Percentiles rank a stretch among this genome's conserved stretches.
These are phyloP conservation scores for Ganoderma sp. DNA, from an alignment of 1,284 basidiomycete genomes.

Conservation along the genomic window DNA sequence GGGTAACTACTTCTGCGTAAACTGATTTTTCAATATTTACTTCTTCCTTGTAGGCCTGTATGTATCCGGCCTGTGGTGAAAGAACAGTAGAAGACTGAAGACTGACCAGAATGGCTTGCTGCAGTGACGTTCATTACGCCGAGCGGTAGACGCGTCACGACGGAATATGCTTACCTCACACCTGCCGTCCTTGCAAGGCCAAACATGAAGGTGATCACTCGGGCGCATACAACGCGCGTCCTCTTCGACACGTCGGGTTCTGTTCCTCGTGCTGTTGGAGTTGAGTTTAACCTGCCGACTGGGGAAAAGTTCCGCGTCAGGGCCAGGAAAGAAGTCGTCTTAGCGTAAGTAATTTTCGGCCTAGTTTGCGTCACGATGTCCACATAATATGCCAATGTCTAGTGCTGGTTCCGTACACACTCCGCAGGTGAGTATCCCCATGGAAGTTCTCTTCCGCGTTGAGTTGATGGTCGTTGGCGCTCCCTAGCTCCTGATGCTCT, in stretches of 20 bases:
- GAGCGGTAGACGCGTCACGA: conserved; percentile 57
- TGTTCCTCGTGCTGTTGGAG: neutral
- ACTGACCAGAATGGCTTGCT: neutral
- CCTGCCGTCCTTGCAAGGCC: conserved; percentile 61
- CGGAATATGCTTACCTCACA: conserved; percentile 70
- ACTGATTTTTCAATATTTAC: neutral
- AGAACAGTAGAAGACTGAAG: neutral
- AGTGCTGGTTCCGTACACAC: neutral
- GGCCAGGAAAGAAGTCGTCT: neutral
- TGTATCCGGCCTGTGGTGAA: neutral
- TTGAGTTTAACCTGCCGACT: neutral
- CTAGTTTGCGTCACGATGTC: neutral
- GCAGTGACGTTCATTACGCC: conserved; percentile 68
- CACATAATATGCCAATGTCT: neutral
- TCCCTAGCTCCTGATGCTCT: conserved; percentile 37
- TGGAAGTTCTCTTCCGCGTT: neutral
- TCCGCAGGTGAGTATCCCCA: neutral
- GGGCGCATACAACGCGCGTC: conserved; percentile 45
- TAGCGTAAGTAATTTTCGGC: neutral
- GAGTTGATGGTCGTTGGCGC: neutral
- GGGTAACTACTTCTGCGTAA: conserved; percentile 28
- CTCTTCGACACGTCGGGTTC: neutral
- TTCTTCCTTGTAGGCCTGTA: neutral
- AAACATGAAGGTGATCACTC: conserved; percentile 64
- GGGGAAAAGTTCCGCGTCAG: neutral